phyloP scores from a whole-genome alignment of 2,329 filamentous ascomycete genomes.

The Penicillium hesseltinei region DNA sequence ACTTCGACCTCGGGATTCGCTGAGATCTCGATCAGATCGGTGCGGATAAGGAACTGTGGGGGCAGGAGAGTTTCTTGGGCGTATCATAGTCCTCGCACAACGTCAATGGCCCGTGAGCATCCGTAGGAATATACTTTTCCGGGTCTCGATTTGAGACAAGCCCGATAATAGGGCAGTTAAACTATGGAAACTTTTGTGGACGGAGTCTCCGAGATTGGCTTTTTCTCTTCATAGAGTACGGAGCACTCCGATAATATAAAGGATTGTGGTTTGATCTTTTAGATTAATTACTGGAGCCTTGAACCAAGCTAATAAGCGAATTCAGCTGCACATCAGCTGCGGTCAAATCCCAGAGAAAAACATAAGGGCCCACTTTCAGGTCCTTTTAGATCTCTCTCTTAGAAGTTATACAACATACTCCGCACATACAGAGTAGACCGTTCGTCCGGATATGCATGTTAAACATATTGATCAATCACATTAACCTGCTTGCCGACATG shows the following conservation, averaged over 20 bases:
- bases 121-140: background rate
- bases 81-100: conserved; percentile 10
- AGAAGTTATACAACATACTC: background rate
- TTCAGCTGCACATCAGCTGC: background rate
- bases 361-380: background rate
- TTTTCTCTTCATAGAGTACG: background rate
- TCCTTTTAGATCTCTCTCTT: background rate
- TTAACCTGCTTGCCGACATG: conserved; percentile 1
- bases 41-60: conserved; percentile 16
- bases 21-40: conserved; percentile 26
- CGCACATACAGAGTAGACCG: background rate
- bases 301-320: background rate
- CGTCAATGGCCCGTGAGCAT: background rate
- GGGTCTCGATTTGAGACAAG: background rate
- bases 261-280: background rate
- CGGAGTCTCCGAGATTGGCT: background rate
- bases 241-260: background rate
- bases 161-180: background rate
- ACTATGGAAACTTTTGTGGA: background rate
- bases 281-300: background rate
- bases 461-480: conserved; percentile 19
- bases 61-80: background rate
- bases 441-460: conserved; percentile 15
- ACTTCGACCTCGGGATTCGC: background rate
- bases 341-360: background rate